Evolutionary conservation across 768 basidiomycete genomes (phyloP).

Genomic region (Heimioporus sp.): DNA sequence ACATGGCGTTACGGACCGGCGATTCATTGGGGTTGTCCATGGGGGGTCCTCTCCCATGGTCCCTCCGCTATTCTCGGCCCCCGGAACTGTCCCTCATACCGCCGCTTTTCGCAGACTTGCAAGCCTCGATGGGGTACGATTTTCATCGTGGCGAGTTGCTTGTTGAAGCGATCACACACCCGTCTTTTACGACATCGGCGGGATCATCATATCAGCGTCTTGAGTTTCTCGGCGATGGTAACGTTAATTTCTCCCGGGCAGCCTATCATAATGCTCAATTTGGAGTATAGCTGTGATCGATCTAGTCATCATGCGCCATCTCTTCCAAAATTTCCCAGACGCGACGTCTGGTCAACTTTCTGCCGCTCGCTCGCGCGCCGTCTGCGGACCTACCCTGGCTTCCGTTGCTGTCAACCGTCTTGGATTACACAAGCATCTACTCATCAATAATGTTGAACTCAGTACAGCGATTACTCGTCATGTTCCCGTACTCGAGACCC

Average conservation of each 20-base stretch:
- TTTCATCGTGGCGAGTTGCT: slow-evolving; percentile 65
- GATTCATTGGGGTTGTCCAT: slow-evolving; percentile 65
- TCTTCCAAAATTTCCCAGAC: slow-evolving; percentile 65
- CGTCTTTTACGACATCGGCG: slow-evolving; percentile 58
- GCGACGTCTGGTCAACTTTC: slow-evolving; percentile 79
- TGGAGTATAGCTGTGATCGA: slow-evolving; percentile 58
- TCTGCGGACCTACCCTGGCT: slow-evolving; percentile 74
- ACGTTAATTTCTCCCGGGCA: slow-evolving; percentile 20
- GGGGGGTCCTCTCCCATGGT: slow-evolving; percentile 72
- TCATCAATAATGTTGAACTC: slow-evolving; percentile 68
- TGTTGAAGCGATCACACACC: slow-evolving; percentile 82
- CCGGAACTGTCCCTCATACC: slow-evolving; percentile 37
- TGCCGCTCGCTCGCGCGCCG: slow-evolving; percentile 63
- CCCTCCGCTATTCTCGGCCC: slow-evolving; percentile 46
- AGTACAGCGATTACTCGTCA: slow-evolving; percentile 61
- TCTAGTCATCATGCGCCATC: slow-evolving; percentile 67
- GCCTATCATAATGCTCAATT: slow-evolving; percentile 5
- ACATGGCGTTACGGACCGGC: slow-evolving; percentile 64
- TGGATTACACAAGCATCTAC: slow-evolving; percentile 63
- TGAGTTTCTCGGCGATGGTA: slow-evolving; percentile 90
- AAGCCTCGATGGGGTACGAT: slow-evolving; percentile 65
- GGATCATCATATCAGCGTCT: slow-evolving; percentile 77
- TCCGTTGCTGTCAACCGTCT: slow-evolving; percentile 65
- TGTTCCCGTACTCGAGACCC: slow-evolving; percentile 54
- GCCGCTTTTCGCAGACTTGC: slow-evolving; percentile 50